Evolutionary conservation across 129 eudicot species (phyloP).

Genomic region (Helichrysum umbraculigerum): DNA sequence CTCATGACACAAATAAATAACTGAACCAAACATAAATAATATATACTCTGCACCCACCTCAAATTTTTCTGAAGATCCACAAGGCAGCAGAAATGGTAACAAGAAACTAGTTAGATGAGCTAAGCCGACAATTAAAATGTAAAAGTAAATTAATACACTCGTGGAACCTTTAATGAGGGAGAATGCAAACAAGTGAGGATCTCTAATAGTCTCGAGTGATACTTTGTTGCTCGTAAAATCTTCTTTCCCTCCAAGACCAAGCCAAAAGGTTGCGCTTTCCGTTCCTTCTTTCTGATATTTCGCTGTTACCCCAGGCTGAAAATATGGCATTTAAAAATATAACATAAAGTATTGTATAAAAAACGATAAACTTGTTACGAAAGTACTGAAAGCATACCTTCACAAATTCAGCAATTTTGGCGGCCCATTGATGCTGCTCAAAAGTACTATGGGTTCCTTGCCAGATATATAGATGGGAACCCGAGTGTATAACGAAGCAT

Average conservation of each 20-base stretch:
- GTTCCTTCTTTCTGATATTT: slow-evolving; percentile 97
- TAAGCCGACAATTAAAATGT: not conserved
- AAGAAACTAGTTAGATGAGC: slow-evolving; percentile 43
- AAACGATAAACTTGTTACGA: not conserved
- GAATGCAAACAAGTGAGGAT: slow-evolving; percentile 84
- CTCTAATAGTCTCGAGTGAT: slow-evolving; percentile 63
- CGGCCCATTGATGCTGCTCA: slow-evolving; percentile 86
- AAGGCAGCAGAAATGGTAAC: slow-evolving; percentile 38
- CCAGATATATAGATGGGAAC: slow-evolving; percentile 82
- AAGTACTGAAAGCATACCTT: slow-evolving; percentile 49
- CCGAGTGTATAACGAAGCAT: slow-evolving; percentile 83
- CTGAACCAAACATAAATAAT: not conserved
- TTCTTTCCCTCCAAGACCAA: slow-evolving; percentile 91
- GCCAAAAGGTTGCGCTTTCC: slow-evolving; percentile 92
- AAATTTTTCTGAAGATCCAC: slow-evolving; percentile 74
- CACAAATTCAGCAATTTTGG: slow-evolving; percentile 80
- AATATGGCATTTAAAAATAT: not conserved
- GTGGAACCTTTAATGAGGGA: slow-evolving; percentile 57
- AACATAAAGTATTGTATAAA: not conserved
- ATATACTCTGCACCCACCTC: slow-evolving; percentile 60
- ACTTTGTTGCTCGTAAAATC: slow-evolving; percentile 62
- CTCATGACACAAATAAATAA: not conserved
- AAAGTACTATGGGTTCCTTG: slow-evolving; percentile 80
- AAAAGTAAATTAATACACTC: not conserved
- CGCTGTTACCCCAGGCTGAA: slow-evolving; percentile 74